These are phyloP conservation scores for Bipolaris zeicola DNA, from an alignment of 2,329 filamentous ascomycete species.

Conservation along the genomic window DNA sequence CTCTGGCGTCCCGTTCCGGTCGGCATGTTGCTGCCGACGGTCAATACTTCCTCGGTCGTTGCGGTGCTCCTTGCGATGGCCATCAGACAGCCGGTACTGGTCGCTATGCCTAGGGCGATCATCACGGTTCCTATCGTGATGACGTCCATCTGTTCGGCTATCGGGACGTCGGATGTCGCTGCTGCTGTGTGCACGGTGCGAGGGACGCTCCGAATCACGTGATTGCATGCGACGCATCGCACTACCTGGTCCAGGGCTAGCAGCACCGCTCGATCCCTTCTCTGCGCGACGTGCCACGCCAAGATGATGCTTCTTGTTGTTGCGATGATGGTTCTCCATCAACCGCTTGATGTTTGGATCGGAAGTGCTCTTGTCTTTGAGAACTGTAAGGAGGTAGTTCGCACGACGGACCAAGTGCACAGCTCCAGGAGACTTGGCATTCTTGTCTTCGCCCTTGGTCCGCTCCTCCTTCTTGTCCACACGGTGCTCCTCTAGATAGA, in stretches of 20 bases:
- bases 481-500: conserved; percentile 97
- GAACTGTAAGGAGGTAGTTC: conserved; percentile 92
- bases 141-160: conserved; percentile 38
- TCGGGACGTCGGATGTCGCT: conserved; percentile 45
- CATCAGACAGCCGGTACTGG: conserved; percentile 40
- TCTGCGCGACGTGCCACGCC: conserved; percentile 64
- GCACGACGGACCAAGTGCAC: conserved; percentile 94
- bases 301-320: conserved; percentile 76
- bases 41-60: conserved; percentile 45
- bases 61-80: conserved; percentile 47
- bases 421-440: conserved; percentile 90
- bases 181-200: conserved; percentile 46
- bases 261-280: conserved; percentile 65
- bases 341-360: conserved; percentile 77
- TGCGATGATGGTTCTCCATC: conserved; percentile 91
- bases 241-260: conserved; percentile 68
- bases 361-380: conserved; percentile 79
- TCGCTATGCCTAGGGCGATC: conserved; percentile 46
- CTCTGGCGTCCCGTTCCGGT: conserved; percentile 52
- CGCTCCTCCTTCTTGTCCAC: conserved; percentile 97
- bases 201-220: conserved; percentile 46
- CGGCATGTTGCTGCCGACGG: conserved; percentile 43
- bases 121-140: conserved; percentile 32
- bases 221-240: conserved; percentile 42
- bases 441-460: conserved; percentile 70